Evolutionary conservation across 495 filamentous ascomycete genomes (phyloP), one percentile per base, ranked within the genome.

Genomic region (Hapsidospora chrysogenum): DNA sequence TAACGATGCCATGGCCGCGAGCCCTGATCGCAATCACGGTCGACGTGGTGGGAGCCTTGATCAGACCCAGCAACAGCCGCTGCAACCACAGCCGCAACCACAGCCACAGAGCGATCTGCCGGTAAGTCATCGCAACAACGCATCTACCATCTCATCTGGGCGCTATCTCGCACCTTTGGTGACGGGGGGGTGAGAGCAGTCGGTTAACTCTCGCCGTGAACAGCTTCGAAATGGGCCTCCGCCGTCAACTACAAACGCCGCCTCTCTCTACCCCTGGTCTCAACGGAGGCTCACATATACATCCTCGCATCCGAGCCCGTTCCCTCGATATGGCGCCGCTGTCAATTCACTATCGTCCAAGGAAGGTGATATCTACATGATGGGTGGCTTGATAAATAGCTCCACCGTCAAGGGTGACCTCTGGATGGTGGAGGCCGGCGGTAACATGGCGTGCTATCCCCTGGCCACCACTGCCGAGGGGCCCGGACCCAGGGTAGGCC

Each of bases 351-450:
- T 80, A 10, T 76, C 86, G 13, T 92, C 86, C 6, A 96, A 95
- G 53, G 92, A 99, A 57, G 92, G 92, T 31, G 81, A 92, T 48
- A 80, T 99, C 31, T 99, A 96, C 47, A 68, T 99, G 46, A 96
- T 99, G 87, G 92, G 92, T 29, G 92, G 92, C 29, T 56, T 99
- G 36, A 82, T 96, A 45, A 84, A 92, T 49, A 85, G 85, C 29
- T 80, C 83, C 7, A 92, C 81, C 0, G 89, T 96, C 10, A 93
- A 92, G 47, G 92, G 92, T 18, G 92, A 99, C 56, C 54, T 99
- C 29, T 99, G 92, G 92, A 80, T 95, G 74, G 78, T 96, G 27
- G 92, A 99, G 56, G 80, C 83, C 41, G 84, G 78, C 27, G 72
- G 73, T n/a, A 83, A 70, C 43, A 69, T 96, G 57, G 72, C 82